Conservation (phyloP, 768 basidiomycete species). For the Dictyophora rubrovolvata region DNA sequence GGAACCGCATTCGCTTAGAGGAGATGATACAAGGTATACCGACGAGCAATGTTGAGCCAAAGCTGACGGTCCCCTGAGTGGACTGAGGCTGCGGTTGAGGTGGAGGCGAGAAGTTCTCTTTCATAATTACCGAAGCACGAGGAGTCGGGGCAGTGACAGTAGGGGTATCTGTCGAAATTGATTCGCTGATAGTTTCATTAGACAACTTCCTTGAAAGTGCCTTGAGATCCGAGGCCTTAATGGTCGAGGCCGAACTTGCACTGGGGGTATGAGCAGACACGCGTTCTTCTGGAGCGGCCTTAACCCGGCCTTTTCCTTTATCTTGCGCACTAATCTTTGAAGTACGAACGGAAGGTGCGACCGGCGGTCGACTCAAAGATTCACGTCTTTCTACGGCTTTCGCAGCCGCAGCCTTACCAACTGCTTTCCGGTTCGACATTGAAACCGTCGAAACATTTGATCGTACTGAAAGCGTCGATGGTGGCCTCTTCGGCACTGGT, state of each 20-base stretch:
- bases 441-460: slow-evolving; percentile 18
- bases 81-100: slow-evolving; percentile 9
- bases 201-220: slow-evolving; percentile 8
- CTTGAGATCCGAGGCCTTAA: slow-evolving; percentile 23
- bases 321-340: slow-evolving; percentile 13
- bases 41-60: slow-evolving; percentile 67
- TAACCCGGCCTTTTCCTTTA: slow-evolving; percentile 15
- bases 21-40: slow-evolving; percentile 89
- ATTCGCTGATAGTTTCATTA: slow-evolving; percentile 16
- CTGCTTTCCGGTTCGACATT: slow-evolving; percentile 8
- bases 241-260: slow-evolving; percentile 33
- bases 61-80: slow-evolving; percentile 5
- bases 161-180: slow-evolving; percentile 16
- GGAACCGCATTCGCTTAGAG: slow-evolving; percentile 72
- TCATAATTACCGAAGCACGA: slow-evolving; percentile 14
- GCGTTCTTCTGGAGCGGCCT: slow-evolving; percentile 10
- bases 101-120: not conserved
- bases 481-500: slow-evolving; percentile 11
- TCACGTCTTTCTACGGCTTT: slow-evolving; percentile 4
- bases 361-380: slow-evolving; percentile 2
- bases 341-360: slow-evolving; percentile 7
- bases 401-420: slow-evolving; percentile 11
- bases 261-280: slow-evolving; percentile 14
- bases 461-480: slow-evolving; percentile 20
- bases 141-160: slow-evolving; percentile 20